Percentiles rank a stretch among this genome's conserved stretches.
Evolutionary conservation across 352 stramenopile genomes (phyloP).

Genomic region (Thraustochytrium sp.): DNA sequence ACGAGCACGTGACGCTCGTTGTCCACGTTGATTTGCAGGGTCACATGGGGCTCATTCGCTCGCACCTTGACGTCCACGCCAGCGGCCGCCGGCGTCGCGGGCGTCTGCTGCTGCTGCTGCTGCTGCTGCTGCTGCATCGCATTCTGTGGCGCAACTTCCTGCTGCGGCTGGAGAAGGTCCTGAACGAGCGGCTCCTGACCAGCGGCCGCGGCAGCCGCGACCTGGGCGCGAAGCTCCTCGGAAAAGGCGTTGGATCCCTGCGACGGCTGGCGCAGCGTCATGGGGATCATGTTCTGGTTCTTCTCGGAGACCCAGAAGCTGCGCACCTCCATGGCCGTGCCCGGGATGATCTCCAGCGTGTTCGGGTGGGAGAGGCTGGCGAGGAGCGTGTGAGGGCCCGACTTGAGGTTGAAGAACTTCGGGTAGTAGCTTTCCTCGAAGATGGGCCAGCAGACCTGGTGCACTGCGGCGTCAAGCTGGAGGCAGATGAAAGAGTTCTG

Average conservation of each 20-base stretch:
- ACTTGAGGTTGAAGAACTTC: slow-evolving; percentile 36
- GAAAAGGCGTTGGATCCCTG: slow-evolving; percentile 6
- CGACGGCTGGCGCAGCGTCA: slow-evolving; percentile 6
- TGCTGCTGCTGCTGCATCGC: not conserved
- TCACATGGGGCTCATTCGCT: not conserved
- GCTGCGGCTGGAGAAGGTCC: not conserved
- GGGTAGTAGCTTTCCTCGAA: slow-evolving; percentile 43
- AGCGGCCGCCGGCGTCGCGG: not conserved
- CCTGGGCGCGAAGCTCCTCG: not conserved
- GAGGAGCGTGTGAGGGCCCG: slow-evolving; percentile 3
- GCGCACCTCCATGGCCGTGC: slow-evolving; percentile 8
- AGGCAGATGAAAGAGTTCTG: slow-evolving; percentile 39
- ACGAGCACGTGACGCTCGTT: not conserved
- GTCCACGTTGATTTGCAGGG: slow-evolving; percentile 39
- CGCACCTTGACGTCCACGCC: not conserved
- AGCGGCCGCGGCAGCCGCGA: not conserved
- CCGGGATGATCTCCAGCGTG: slow-evolving; percentile 38
- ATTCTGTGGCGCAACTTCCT: not conserved
- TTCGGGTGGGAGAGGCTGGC: slow-evolving; percentile 41
- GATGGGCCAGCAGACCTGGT: slow-evolving; percentile 38
- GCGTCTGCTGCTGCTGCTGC: not conserved
- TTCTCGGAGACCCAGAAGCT: slow-evolving; percentile 30
- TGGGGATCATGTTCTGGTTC: slow-evolving; percentile 20
- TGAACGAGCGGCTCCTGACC: not conserved
- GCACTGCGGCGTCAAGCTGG: not conserved